phyloP scores from a whole-genome alignment of 257 asterid species.

The Mentha longifolia region DNA sequence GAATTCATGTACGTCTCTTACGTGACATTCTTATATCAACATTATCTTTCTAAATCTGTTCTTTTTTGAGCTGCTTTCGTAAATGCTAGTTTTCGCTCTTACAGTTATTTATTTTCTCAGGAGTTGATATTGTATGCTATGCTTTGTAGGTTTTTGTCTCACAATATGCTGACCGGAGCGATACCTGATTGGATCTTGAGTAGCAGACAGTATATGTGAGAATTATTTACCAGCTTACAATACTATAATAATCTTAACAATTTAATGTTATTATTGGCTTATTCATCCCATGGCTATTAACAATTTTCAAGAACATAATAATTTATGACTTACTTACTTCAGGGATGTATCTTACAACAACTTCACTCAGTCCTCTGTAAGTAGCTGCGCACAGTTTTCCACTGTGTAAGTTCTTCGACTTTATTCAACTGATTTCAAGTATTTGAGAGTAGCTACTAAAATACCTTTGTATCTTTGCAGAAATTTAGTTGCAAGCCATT shows the following conservation, averaged over 20 bases:
- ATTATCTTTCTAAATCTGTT: conserved; percentile 9
- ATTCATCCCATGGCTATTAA: too few species aligned
- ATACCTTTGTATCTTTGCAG: conserved; percentile 44
- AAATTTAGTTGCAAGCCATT: conserved; percentile 76
- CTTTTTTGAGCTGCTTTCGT: not conserved
- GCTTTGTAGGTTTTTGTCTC: conserved; percentile 64
- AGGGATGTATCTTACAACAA: conserved; percentile 91
- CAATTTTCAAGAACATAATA: not conserved
- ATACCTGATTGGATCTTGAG: conserved; percentile 60
- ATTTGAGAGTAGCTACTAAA: conserved; percentile 30
- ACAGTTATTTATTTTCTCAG: conserved; percentile 5
- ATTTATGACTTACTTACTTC: conserved; percentile 40
- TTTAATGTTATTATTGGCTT: too few species aligned
- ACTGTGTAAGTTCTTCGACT: conserved; percentile 51
- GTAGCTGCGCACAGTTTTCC: conserved; percentile 47
- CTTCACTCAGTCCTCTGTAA: conserved; percentile 47
- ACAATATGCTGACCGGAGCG: conserved; percentile 70
- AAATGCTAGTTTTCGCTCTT: not conserved
- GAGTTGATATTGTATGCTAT: conserved; percentile 20
- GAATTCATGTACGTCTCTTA: conserved; percentile 50
- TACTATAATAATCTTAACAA: too few species aligned
- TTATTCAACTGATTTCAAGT: not conserved
- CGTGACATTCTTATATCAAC: not conserved
- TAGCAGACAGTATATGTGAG: conserved; percentile 56
- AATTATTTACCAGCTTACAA: conserved; percentile 23